phyloP scores from a whole-genome alignment of 768 basidiomycete genomes.

The Thelephora aurantiotincta region DNA sequence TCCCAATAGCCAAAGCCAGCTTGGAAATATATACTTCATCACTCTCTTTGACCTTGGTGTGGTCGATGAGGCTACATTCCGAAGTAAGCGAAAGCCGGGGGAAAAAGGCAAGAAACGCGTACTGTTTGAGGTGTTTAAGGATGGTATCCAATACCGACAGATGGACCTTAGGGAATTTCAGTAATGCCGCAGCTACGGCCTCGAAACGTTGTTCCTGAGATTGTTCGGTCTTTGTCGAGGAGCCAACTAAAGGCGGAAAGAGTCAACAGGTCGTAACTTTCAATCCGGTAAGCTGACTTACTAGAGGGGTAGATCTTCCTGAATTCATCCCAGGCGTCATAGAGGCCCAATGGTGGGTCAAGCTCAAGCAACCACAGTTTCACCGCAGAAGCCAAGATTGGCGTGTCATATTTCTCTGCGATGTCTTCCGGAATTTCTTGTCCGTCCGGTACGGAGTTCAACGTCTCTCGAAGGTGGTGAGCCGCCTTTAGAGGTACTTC shows the following conservation, averaged over 20 bases:
- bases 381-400: conserved; percentile 71
- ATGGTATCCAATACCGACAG: conserved; percentile 69
- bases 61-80: conserved; percentile 43
- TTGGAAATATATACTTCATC: conserved; percentile 79
- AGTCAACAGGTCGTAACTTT: neutral
- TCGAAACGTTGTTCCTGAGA: conserved; percentile 47
- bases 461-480: conserved; percentile 73
- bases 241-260: conserved; percentile 29
- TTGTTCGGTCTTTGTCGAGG: conserved; percentile 25
- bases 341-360: conserved; percentile 71
- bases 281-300: conserved; percentile 11
- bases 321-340: conserved; percentile 88
- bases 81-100: neutral
- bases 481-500: conserved; percentile 75
- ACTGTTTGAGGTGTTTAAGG: conserved; percentile 65
- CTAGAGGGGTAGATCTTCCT: conserved; percentile 72
- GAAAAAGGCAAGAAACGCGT: conserved; percentile 13
- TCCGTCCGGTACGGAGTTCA: conserved; percentile 58
- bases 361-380: conserved; percentile 92
- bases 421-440: conserved; percentile 37
- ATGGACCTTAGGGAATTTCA: conserved; percentile 64
- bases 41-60: conserved; percentile 51
- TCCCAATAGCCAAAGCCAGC: conserved; percentile 73
- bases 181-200: conserved; percentile 47
- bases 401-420: conserved; percentile 65